Evolutionary conservation across 139 green algal genomes (phyloP), one percentile per base, ranked within the genome.

Genomic region (Chlamydomonas incerta): DNA sequence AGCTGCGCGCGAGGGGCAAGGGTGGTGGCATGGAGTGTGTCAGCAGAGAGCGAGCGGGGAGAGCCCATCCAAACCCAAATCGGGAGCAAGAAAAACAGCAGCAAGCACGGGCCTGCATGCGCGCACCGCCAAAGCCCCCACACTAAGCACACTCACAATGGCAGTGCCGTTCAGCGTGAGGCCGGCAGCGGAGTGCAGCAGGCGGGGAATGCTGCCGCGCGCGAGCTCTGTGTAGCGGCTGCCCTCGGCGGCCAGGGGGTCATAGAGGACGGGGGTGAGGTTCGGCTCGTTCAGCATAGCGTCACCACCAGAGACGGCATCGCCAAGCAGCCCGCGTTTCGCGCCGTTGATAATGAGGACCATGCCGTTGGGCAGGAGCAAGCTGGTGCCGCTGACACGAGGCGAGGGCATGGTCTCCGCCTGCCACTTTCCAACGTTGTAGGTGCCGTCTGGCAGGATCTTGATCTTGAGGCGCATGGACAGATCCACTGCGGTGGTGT

Each of bases 161-260:
- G 89, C 75, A 41, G 79, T 88, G 31, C 88, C 88, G 46, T 89
- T 73, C 26, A 69, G 57, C 23, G 83, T 91, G 26, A 91, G 84
- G 1, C 66, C 80, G 29, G 80, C 69, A 21, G 84, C 86, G 21
- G 83, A 89, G 80, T 91, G 88, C 65, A 89, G 87, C 72, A 91
- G 70, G 37, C 88, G 82, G 18, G 81, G 74, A 28, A 88, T 88
- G 47, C 82, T 72, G 33, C 63, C 75, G 60, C 82, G 72, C 24
- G 13, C 72, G 24, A 82, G 47, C 24, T 34, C 65, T 21, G 37
- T 80, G 70, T 41, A 87, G 70, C 81, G 81, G 17, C 5, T 33
- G 41, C 82, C 82, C 23, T 46, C 72, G 24, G 72, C 46, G 11
- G 83, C 83, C 11, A 14, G 13, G 3, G 83, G 83, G 63, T 83